Base-by-base conservation (phyloP, 2,329 filamentous ascomycete species). In the Nannizziopsis arthrosporioides region DNA sequence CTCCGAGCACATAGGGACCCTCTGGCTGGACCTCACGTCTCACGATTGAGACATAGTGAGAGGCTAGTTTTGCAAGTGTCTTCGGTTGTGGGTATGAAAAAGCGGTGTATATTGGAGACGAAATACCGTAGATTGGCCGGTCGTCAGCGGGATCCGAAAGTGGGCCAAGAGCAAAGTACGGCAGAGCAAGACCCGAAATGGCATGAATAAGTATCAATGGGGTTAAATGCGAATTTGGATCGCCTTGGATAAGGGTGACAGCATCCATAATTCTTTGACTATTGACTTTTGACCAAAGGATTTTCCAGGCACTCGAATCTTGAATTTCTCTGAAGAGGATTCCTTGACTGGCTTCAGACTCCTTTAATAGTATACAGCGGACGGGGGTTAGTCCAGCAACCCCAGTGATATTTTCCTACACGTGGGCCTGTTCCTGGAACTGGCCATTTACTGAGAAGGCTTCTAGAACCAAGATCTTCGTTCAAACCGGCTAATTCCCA, bases 1-100 rank as follows among this genome's bases (percentile, higher is more conserved):
- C 65, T 15, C 60, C 63, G 7, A 68, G 53, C 38, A 59, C 53
- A 52, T 68, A 68, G 6, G 66, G 65, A 1, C 66, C 65, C 32
- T 58, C 47, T 7, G 64, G 59, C 48, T 68, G 65, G 49, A 55
- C 39, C 22, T 57, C 54, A 15, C 37, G 46, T 15, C 48, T 34
- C 22, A 57, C 52, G n/a, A 47, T 47, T 32, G 51, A 22, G 31
- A 56, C 48, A 44, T 57, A 57, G 37, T 57, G 34, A 8, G 40
- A 42, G 15, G 56, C 55, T 14, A 56, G 18, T 32, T 52, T 42
- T 27, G 54, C 42, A 27, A 57, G 49, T 14, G 54, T 52, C 7
- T 37, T 15, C 11, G 52, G 51, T 14, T 52, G 44, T 22, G 43
- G 49, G 45, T 56, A 56, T 7, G 44, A 42, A n/a, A 32, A 47